A percentile compares a stretch with the other conserved stretches of the same genome.
Evolutionary conservation across 176 grass and related monocot genomes (phyloP).

Genomic region (Thinopyrum elongatum): DNA sequence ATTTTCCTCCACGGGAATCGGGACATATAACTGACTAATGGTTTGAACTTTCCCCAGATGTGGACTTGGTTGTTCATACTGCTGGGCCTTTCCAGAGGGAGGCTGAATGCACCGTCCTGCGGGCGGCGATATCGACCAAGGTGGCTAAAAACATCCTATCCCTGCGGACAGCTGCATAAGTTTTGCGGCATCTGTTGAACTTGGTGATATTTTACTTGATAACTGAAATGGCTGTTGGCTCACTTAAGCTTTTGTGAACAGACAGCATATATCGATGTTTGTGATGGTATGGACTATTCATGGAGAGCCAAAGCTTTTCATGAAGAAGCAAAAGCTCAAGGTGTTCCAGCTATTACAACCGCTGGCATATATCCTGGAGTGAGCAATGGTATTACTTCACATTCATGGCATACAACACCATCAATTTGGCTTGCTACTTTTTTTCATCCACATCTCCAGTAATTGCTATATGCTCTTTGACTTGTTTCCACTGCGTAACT

Average conservation of each 20-base stretch:
- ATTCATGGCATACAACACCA: not conserved
- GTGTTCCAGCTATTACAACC: conserved; percentile 89
- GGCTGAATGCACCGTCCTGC: conserved; percentile 66
- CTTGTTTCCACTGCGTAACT: not conserved
- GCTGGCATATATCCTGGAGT: conserved; percentile 97
- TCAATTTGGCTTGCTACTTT: not conserved
- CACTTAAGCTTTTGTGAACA: conserved; percentile 21
- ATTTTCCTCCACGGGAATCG: not conserved
- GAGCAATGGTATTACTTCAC: conserved; percentile 69
- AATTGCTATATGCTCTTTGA: not conserved
- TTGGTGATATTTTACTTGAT: not conserved
- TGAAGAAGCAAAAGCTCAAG: conserved; percentile 67
- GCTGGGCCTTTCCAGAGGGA: conserved; percentile 83
- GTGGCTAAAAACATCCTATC: conserved; percentile 31
- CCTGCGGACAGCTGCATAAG: not conserved
- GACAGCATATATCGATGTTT: conserved; percentile 94
- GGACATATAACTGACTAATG: not conserved
- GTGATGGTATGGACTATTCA: conserved; percentile 77
- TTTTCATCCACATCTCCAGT: not conserved
- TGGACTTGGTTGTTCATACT: conserved; percentile 83
- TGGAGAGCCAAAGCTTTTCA: conserved; percentile 81
- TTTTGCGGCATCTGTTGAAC: not conserved
- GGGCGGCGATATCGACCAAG: conserved; percentile 86
- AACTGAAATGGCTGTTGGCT: not conserved
- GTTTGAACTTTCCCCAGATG: conserved; percentile 32